phyloP scores from a whole-genome alignment of 768 basidiomycete genomes.

The Suillus americanus region DNA sequence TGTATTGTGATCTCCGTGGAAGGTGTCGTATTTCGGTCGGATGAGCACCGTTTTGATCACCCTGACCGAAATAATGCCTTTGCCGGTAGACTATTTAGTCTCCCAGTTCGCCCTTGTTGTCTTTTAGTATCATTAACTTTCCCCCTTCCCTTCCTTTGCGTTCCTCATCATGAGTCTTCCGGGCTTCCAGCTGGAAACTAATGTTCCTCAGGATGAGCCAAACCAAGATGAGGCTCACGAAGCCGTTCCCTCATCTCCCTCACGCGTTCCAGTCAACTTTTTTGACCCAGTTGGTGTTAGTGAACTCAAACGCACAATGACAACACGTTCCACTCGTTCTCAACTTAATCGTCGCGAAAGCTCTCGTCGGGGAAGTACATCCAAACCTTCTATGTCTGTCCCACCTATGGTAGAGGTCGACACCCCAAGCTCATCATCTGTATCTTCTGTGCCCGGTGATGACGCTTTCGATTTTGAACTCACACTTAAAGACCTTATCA shows the following conservation, averaged over 20 bases:
- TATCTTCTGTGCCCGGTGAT: slow-evolving; percentile 1
- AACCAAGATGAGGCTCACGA: not conserved
- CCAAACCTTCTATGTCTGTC: too few relatives aligned
- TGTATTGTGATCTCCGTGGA: not conserved
- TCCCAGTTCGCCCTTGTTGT: too few relatives aligned
- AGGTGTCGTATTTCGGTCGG: not conserved
- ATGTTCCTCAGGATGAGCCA: not conserved
- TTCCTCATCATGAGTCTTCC: not conserved
- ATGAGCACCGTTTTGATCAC: not conserved
- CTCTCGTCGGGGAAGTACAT: not conserved
- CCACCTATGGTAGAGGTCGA: not conserved
- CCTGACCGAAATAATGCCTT: not conserved
- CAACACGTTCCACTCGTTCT: slow-evolving; percentile 2
- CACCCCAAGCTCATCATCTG: not conserved
- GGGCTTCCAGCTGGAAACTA: not conserved
- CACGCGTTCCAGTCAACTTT: slow-evolving; percentile 40
- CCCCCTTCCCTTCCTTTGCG: not conserved
- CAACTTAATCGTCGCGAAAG: not conserved
- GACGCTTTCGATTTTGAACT: slow-evolving; percentile 34
- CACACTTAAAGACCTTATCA: slow-evolving; percentile 23
- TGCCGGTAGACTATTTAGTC: not conserved
- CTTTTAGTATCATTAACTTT: not conserved
- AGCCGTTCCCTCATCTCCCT: not conserved
- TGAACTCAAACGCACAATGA: slow-evolving; percentile 35
- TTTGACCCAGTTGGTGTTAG: slow-evolving; percentile 51